phyloP scores from a whole-genome alignment of 2,329 filamentous ascomycete genomes.

The Sphaerulina musiva region DNA sequence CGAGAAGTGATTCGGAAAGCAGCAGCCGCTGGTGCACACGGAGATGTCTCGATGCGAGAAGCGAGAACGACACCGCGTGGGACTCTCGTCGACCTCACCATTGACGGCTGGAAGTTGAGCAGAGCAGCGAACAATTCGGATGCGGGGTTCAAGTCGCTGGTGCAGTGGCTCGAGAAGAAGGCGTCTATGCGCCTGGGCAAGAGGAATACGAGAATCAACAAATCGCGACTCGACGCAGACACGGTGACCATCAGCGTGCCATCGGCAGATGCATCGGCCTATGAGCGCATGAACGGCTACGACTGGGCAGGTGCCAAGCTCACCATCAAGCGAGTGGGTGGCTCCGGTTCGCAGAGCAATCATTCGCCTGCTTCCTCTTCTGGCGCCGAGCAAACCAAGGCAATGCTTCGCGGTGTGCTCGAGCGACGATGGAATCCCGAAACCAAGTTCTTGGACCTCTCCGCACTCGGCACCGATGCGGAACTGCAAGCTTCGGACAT shows the following conservation, averaged over 20 bases:
- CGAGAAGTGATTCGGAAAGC: slow-evolving; percentile 30
- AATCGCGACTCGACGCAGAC: slow-evolving; percentile 33
- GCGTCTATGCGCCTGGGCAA: slow-evolving; percentile 31
- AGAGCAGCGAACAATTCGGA: slow-evolving; percentile 33
- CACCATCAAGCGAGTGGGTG: slow-evolving; percentile 31
- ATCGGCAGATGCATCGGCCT: slow-evolving; percentile 31
- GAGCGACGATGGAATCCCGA: slow-evolving; percentile 64
- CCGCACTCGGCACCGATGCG: slow-evolving; percentile 65
- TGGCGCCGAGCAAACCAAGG: slow-evolving; percentile 51
- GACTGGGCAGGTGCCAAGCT: slow-evolving; percentile 37
- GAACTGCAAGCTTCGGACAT: slow-evolving; percentile 68
- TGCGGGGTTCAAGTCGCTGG: slow-evolving; percentile 34
- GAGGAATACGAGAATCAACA: slow-evolving; percentile 35
- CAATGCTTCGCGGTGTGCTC: slow-evolving; percentile 64
- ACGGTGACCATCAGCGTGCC: slow-evolving; percentile 35
- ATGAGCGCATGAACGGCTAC: slow-evolving; percentile 38
- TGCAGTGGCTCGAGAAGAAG: slow-evolving; percentile 39
- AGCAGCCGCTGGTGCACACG: slow-evolving; percentile 27
- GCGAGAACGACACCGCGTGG: slow-evolving; percentile 1
- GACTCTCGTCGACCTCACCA: slow-evolving; percentile 32
- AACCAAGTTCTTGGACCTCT: slow-evolving; percentile 74
- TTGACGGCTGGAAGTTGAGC: slow-evolving; percentile 39
- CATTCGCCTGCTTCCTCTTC: slow-evolving; percentile 13
- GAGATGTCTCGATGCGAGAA: slow-evolving; percentile 28
- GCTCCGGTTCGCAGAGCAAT: slow-evolving; percentile 10